These are phyloP conservation scores for Grigorovia transvaalensis DNA, from an alignment of 805 yeast species.

Conservation along the genomic window DNA sequence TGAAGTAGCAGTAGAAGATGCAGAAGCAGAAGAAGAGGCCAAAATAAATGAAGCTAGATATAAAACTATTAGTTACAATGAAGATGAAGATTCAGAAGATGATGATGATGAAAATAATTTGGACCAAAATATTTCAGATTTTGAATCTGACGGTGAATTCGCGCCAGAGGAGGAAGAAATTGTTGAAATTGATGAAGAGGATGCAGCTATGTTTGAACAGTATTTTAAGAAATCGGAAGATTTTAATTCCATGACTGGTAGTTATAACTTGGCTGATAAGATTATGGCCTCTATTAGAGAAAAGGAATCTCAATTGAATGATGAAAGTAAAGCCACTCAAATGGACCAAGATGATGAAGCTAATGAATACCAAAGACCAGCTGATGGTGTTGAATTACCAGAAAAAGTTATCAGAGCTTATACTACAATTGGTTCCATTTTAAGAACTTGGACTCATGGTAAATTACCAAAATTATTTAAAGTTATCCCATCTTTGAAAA, in stretches of 20 bases:
- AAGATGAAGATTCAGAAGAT: slow-evolving; percentile 46
- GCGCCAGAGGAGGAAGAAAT: slow-evolving; percentile 49
- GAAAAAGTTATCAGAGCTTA: slow-evolving; percentile 95
- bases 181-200: slow-evolving; percentile 64
- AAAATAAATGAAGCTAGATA: slow-evolving; percentile 26
- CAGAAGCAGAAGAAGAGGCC: slow-evolving; percentile 21
- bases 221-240: slow-evolving; percentile 43
- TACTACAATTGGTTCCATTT: slow-evolving; percentile 77
- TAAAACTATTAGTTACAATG: slow-evolving; percentile 31
- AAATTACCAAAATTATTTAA: slow-evolving; percentile 94
- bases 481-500: slow-evolving; percentile 81
- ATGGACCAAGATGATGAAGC: slow-evolving; percentile 12
- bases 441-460: slow-evolving; percentile 88
- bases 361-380: slow-evolving; percentile 31
- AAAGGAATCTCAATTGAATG: slow-evolving; percentile 37
- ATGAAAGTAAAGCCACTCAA: slow-evolving; percentile 12
- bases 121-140: slow-evolving; percentile 37
- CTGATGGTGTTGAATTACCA: slow-evolving; percentile 77
- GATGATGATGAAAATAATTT: slow-evolving; percentile 29
- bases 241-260: slow-evolving; percentile 31
- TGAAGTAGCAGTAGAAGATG: slow-evolving; percentile 68
- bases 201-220: slow-evolving; percentile 72
- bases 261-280: slow-evolving; percentile 78
- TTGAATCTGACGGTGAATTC: slow-evolving; percentile 39
- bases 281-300: slow-evolving; percentile 83